Percentiles rank a stretch among this genome's conserved stretches.
These are phyloP conservation scores for Lactifluus piperatus DNA, from an alignment of 768 basidiomycete species.

Conservation along the genomic window DNA sequence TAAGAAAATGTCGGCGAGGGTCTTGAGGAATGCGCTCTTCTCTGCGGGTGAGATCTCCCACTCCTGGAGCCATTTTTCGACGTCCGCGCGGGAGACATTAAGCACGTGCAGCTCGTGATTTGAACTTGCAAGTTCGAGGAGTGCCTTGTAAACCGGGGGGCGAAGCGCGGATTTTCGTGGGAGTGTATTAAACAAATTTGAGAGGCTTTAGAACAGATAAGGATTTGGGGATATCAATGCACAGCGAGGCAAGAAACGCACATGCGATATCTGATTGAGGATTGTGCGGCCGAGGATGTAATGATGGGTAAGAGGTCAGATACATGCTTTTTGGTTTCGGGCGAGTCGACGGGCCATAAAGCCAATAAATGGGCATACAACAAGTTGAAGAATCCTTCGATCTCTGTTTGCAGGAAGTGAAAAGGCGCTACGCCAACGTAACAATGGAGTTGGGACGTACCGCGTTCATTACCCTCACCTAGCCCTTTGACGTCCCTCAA, in stretches of 20 bases:
- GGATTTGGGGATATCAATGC: background rate
- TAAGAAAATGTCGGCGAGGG: slow-evolving; percentile 49
- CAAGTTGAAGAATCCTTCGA: slow-evolving; percentile 84
- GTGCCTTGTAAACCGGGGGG: slow-evolving; percentile 48
- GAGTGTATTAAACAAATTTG: slow-evolving; percentile 74
- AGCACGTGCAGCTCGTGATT: slow-evolving; percentile 58
- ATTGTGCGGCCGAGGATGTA: slow-evolving; percentile 43
- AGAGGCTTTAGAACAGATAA: slow-evolving; percentile 39
- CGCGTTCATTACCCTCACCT: slow-evolving; percentile 73
- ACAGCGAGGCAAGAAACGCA: slow-evolving; percentile 28
- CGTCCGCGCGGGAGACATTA: slow-evolving; percentile 45
- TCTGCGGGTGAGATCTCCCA: slow-evolving; percentile 60
- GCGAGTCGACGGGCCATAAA: slow-evolving; percentile 45
- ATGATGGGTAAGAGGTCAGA: slow-evolving; percentile 45
- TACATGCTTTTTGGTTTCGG: slow-evolving; percentile 47
- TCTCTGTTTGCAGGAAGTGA: slow-evolving; percentile 38
- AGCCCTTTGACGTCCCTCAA: slow-evolving; percentile 54
- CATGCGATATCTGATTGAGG: slow-evolving; percentile 71
- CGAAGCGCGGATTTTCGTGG: slow-evolving; percentile 61
- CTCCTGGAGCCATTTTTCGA: slow-evolving; percentile 73
- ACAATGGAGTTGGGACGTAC: slow-evolving; percentile 31
- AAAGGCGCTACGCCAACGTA: background rate
- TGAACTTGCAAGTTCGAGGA: slow-evolving; percentile 49
- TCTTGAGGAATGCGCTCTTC: slow-evolving; percentile 58
- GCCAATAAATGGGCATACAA: slow-evolving; percentile 64